Conservation (phyloP, 2,329 filamentous ascomycete species). For the Bipolaris cookei region DNA sequence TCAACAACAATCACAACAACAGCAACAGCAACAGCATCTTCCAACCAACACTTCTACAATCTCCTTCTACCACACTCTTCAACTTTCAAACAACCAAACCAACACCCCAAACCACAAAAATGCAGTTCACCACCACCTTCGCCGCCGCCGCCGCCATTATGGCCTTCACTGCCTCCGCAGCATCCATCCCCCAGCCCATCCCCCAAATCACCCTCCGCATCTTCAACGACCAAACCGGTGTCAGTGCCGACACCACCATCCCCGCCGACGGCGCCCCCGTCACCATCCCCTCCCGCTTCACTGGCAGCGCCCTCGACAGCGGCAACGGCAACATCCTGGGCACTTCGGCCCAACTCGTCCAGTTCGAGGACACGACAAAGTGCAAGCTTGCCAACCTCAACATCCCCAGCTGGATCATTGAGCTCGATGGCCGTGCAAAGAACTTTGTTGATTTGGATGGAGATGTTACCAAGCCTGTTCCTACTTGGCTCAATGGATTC, state of each 20-base stretch:
- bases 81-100: constrained; percentile 3
- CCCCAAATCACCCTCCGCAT: constrained; percentile 16
- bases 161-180: constrained; percentile 13
- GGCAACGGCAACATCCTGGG: constrained; percentile 11
- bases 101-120: constrained; percentile 11
- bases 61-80: background rate
- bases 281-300: constrained; percentile 13
- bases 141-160: constrained; percentile 14
- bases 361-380: constrained; percentile 19
- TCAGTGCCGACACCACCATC: constrained; percentile 13
- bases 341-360: constrained; percentile 20
- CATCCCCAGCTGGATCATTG: constrained; percentile 4
- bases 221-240: constrained; percentile 18
- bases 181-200: constrained; percentile 5
- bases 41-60: background rate
- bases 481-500: constrained; percentile 20
- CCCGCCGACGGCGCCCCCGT: constrained; percentile 8
- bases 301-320: constrained; percentile 14
- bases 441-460: constrained; percentile 23
- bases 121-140: constrained; percentile 23
- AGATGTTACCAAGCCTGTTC: constrained; percentile 17
- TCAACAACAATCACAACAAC: background rate
- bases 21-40: constrained; percentile 3
- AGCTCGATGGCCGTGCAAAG: constrained; percentile 21
- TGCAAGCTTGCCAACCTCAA: constrained; percentile 16